A percentile compares a stretch with the other conserved stretches of the same genome.
Evolutionary conservation across 768 basidiomycete species (phyloP).

Genomic region (Tricholomella constricta): DNA sequence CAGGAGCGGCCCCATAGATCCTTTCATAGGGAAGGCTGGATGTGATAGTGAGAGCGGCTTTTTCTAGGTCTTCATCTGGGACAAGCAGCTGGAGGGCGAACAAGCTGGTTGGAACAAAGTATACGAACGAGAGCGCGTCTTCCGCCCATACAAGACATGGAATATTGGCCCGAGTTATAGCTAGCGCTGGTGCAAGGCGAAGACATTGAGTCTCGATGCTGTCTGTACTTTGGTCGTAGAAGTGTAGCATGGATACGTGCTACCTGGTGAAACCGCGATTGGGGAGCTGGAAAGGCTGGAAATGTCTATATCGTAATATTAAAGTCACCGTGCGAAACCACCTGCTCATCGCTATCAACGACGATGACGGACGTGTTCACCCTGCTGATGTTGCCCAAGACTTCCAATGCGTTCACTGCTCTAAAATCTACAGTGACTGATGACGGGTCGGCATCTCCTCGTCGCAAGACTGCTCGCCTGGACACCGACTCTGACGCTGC

Average conservation of each 20-base stretch:
- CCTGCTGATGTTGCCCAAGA: conserved; percentile 50
- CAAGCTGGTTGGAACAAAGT: neutral
- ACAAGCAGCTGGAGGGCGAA: neutral
- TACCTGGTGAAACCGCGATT: too few relatives aligned
- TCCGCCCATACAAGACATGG: neutral
- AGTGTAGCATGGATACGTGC: too few relatives aligned
- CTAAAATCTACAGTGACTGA: conserved; percentile 39
- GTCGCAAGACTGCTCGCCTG: conserved; percentile 69
- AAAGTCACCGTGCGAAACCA: neutral
- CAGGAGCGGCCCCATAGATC: neutral
- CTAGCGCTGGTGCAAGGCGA: too few relatives aligned
- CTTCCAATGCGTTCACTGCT: conserved; percentile 51
- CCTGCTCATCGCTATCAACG: too few relatives aligned
- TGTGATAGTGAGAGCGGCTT: neutral
- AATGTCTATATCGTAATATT: too few relatives aligned
- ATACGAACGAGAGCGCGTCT: neutral
- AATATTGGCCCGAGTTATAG: neutral
- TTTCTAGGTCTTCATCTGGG: neutral
- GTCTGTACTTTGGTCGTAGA: too few relatives aligned
- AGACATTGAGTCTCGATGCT: too few relatives aligned
- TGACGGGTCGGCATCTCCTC: conserved; percentile 57
- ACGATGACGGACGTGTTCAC: conserved; percentile 31
- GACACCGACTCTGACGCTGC: conserved; percentile 67
- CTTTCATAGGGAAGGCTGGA: neutral
- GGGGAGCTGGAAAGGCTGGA: too few relatives aligned